phyloP scores from a whole-genome alignment of 352 stramenopile species.

The Pythium phragmiticola region DNA sequence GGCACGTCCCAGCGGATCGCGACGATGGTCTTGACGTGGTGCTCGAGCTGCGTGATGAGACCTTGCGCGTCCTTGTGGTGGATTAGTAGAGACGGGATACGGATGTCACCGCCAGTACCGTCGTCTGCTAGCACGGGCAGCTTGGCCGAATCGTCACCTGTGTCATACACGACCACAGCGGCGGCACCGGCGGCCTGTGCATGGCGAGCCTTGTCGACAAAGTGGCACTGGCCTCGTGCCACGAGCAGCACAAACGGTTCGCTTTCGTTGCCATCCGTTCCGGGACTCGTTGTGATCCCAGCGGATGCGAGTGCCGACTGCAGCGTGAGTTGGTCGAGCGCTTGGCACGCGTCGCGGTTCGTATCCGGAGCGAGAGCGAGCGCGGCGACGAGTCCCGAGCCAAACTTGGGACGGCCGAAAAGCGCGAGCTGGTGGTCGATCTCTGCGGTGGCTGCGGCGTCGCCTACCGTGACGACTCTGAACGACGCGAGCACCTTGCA shows the following conservation, averaged over 20 bases:
- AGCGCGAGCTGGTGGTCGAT: slow-evolving; percentile 28
- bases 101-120: slow-evolving; percentile 27
- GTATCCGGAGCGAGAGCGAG: slow-evolving; percentile 13
- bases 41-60: slow-evolving; percentile 24
- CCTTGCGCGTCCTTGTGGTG: slow-evolving; percentile 19
- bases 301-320: not conserved
- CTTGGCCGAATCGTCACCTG: slow-evolving; percentile 12
- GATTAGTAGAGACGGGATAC: slow-evolving; percentile 33
- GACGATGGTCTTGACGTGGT: slow-evolving; percentile 19
- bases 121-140: slow-evolving; percentile 27
- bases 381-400: slow-evolving; percentile 17
- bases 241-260: slow-evolving; percentile 28
- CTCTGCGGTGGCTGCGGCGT: not conserved
- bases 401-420: slow-evolving; percentile 24
- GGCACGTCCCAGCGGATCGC: slow-evolving; percentile 25
- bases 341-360: slow-evolving; percentile 13
- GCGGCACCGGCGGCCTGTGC: slow-evolving; percentile 20
- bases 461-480: slow-evolving; percentile 14
- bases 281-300: not conserved
- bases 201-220: slow-evolving; percentile 29
- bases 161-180: slow-evolving; percentile 27
- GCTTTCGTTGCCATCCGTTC: not conserved
- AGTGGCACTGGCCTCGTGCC: slow-evolving; percentile 32
- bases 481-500: slow-evolving; percentile 11
- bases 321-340: slow-evolving; percentile 7